Evolutionary conservation across 2,329 filamentous ascomycete species (phyloP).

Genomic region (Sporothrix sp.): DNA sequence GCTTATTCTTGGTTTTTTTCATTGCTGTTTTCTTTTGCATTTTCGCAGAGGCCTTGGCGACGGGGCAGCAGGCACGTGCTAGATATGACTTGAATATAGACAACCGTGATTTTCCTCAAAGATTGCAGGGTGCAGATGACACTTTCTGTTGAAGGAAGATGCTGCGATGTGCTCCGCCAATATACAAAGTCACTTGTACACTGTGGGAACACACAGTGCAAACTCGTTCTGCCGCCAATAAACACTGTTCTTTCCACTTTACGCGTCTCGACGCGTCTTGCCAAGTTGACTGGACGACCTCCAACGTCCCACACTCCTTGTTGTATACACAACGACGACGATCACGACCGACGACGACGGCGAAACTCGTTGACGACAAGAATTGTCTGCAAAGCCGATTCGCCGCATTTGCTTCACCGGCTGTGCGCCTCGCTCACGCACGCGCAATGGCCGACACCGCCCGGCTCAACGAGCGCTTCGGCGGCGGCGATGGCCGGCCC

Average conservation of each 20-base stretch:
- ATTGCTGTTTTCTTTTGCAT: not conserved
- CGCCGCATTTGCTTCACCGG: not conserved
- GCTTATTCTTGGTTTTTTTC: not conserved
- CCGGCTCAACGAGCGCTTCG: conserved; percentile 44
- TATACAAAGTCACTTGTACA: too few relatives aligned
- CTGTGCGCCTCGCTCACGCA: not conserved
- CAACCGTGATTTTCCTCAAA: too few relatives aligned
- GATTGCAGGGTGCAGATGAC: too few relatives aligned
- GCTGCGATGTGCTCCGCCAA: too few relatives aligned
- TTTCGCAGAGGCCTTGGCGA: too few relatives aligned
- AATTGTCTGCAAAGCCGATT: not conserved
- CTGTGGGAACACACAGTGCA: too few relatives aligned
- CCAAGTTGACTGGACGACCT: not conserved
- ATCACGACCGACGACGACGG: not conserved
- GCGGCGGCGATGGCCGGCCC: conserved; percentile 41
- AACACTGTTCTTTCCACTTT: conserved; percentile 12
- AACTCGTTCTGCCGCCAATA: too few relatives aligned
- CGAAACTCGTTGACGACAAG: not conserved
- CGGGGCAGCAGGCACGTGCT: too few relatives aligned
- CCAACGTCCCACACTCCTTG: not conserved
- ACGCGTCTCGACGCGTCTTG: conserved; percentile 17
- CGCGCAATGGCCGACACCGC: conserved; percentile 30
- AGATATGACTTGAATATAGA: too few relatives aligned
- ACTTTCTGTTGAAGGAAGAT: too few relatives aligned
- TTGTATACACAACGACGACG: not conserved